Evolutionary conservation across 768 basidiomycete species (phyloP).

Genomic region (Filobasidium wieringae): DNA sequence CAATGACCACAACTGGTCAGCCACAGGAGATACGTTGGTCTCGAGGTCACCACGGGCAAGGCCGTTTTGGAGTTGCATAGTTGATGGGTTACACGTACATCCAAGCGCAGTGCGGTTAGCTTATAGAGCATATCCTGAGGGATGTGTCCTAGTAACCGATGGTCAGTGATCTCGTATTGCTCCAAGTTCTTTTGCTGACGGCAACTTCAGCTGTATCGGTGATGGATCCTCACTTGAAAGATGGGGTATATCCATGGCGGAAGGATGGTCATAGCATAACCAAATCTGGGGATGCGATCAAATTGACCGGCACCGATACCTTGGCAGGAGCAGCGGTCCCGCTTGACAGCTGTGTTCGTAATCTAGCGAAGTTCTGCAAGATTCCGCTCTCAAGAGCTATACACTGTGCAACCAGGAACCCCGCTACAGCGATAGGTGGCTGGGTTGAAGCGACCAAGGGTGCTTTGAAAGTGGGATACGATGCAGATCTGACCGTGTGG

Average conservation of each 20-base stretch:
- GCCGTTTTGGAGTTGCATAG: constrained; percentile 80
- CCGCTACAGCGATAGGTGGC: constrained; percentile 72
- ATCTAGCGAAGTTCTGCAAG: constrained; percentile 71
- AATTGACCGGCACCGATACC: constrained; percentile 71
- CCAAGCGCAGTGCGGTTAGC: constrained; percentile 83
- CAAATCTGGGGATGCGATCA: constrained; percentile 68
- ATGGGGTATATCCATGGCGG: constrained; percentile 80
- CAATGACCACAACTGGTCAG: no score
- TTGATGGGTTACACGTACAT: constrained; percentile 82
- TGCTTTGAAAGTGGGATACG: constrained; percentile 64
- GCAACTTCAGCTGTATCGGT: constrained; percentile 59
- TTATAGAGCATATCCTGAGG: constrained; percentile 68
- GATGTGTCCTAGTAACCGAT: constrained; percentile 81
- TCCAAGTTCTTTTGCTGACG: background rate
- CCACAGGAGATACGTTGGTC: no score
- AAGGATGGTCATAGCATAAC: constrained; percentile 43
- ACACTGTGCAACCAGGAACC: constrained; percentile 72
- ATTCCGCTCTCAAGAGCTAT: constrained; percentile 73
- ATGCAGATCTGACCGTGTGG: constrained; percentile 72
- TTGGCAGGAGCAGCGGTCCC: constrained; percentile 80
- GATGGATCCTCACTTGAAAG: constrained; percentile 68
- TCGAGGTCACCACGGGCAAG: no score
- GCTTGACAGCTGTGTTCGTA: constrained; percentile 71
- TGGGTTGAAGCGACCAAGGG: constrained; percentile 57
- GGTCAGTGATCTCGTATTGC: constrained; percentile 44